These are phyloP conservation scores for Aspergillus sp. DNA, from an alignment of 2,329 filamentous ascomycete genomes.

Conservation along the genomic window DNA sequence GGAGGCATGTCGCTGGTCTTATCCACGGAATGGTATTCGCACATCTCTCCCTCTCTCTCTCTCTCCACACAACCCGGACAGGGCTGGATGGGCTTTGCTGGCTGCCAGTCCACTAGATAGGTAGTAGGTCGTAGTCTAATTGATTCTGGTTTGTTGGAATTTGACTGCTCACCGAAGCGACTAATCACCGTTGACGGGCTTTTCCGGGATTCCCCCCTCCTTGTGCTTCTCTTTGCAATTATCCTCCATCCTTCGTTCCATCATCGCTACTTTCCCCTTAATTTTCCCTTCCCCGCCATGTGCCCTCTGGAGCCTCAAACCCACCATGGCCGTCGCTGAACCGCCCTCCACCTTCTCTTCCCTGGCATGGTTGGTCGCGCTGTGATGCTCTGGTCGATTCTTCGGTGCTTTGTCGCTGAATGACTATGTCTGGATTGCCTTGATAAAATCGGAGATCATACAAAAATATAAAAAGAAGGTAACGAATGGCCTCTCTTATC, in stretches of 20 bases:
- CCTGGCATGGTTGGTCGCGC: neutral
- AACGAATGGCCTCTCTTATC: slow-evolving; percentile 9
- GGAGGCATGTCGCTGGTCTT: neutral
- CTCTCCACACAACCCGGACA: neutral
- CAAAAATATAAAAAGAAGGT: slow-evolving; percentile 6
- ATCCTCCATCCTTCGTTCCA: slow-evolving; percentile 3
- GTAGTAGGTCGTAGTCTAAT: too few species aligned
- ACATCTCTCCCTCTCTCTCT: neutral
- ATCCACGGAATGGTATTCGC: neutral
- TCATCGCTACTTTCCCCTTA: neutral
- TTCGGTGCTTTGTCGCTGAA: neutral
- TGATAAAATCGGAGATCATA: neutral
- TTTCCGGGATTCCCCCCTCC: neutral
- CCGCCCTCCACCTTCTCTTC: slow-evolving; percentile 2
- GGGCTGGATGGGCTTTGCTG: neutral
- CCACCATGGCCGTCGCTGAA: slow-evolving; percentile 16
- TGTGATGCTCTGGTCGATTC: neutral
- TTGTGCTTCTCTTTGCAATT: neutral
- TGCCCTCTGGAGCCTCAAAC: slow-evolving; percentile 7
- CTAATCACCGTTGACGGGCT: neutral
- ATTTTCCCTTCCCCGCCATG: slow-evolving; percentile 2
- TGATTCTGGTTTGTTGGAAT: neutral
- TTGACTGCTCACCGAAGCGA: neutral
- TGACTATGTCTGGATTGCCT: neutral
- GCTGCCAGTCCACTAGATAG: too few species aligned